Percentiles rank a stretch among this genome's conserved stretches.
Evolutionary conservation across 768 basidiomycete genomes (phyloP).

Genomic region (Hemileccinum impolitum): DNA sequence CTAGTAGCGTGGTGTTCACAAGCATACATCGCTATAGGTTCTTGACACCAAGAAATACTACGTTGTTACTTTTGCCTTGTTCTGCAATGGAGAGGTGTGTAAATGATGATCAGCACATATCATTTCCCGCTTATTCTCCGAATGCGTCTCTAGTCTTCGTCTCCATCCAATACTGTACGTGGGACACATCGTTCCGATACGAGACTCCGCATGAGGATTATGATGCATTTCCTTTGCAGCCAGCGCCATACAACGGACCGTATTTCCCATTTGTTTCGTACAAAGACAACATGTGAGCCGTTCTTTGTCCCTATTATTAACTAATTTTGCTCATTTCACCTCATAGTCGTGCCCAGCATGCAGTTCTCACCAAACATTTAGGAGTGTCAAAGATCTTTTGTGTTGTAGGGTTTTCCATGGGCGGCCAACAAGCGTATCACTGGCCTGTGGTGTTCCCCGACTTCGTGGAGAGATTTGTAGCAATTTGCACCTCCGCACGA

Average conservation of each 20-base stretch:
- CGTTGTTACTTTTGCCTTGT: constrained; percentile 54
- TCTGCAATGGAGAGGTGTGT: constrained; percentile 57
- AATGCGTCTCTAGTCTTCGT: constrained; percentile 44
- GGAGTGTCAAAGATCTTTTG: constrained; percentile 17
- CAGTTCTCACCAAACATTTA: constrained; percentile 40
- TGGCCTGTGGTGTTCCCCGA: constrained; percentile 60
- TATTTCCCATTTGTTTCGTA: constrained; percentile 57
- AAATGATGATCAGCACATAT: not conserved
- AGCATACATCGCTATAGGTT: constrained; percentile 28
- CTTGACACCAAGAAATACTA: constrained; percentile 51
- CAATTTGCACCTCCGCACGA: constrained; percentile 53
- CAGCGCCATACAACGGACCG: constrained; percentile 54
- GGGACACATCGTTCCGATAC: not conserved
- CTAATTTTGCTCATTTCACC: not conserved
- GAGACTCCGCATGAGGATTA: not conserved
- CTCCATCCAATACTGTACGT: constrained; percentile 51
- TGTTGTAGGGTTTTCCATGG: constrained; percentile 56
- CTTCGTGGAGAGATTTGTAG: constrained; percentile 43
- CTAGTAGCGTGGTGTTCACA: not conserved
- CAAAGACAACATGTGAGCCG: constrained; percentile 51
- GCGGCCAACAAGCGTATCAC: constrained; percentile 56
- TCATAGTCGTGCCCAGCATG: constrained; percentile 50
- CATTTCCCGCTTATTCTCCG: no score
- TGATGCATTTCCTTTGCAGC: constrained; percentile 29
- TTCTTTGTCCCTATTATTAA: not conserved